Base-by-base conservation (phyloP, 169 alveolate species). In the Plasmodium fragile region DNA sequence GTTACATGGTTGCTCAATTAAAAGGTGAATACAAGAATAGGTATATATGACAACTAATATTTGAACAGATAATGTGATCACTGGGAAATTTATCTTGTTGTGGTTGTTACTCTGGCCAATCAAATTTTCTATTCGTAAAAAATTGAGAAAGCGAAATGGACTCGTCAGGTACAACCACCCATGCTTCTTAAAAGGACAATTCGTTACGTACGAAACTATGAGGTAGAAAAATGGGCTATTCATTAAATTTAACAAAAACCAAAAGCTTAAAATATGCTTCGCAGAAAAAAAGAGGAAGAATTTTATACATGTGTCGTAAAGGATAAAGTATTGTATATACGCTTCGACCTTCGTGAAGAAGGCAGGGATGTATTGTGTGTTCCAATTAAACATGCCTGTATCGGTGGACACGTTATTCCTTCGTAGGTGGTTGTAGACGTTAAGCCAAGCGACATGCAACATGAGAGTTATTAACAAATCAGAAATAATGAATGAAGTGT, bases 301-400 rank as follows among this genome's bases (percentile, higher is more conserved):
- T 43, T 81, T 79, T 70, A 91, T 36, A 45, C 94, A 80, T 55
- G 81, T 32, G 32, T 91, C 92, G 75, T 91, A 91, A 11, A 91
- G 75, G 34, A 91, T 91, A 18, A 91, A 34, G 55, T 72, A 69
- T 53, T 91, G 94, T 70, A 91, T 69, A 49, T 91, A 91, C 22
- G 92, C 94, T 81, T 91, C 94, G 22, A 91, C 32, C 16, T 45
- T 91, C 6, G 39, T 81, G 53, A 70, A 81, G n/a, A 34, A n/a
- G n/a, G 52, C n/a, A 2, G 94, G 94, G 28, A 91, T 43, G 53
- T 77, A 8, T 28, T 39, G 39, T 22, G 92, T 91, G 30, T 91
- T 91, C 94, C 94, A 91, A 49, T 91, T 91, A 71, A 91, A 91
- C 91, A 91, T 91, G 25, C 94, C 94, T 30, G 43, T 43, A 18